Percentiles rank a stretch among this genome's conserved stretches.
These are phyloP conservation scores for Hymenoscyphus occultus DNA, from an alignment of 2,329 filamentous ascomycete genomes.

Conservation along the genomic window DNA sequence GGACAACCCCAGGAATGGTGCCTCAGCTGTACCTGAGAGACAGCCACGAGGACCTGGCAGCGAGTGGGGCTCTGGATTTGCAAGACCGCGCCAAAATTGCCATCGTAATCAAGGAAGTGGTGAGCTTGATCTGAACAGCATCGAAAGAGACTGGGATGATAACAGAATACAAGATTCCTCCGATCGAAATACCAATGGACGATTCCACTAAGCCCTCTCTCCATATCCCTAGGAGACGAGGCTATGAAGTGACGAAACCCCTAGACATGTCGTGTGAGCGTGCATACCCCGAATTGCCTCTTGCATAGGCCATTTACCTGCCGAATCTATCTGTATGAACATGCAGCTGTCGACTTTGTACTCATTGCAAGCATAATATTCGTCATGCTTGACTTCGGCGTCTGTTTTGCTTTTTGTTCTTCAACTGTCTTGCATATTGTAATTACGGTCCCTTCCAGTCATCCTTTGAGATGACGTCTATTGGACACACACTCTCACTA, in stretches of 20 bases:
- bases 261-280: slow-evolving; percentile 25
- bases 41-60: slow-evolving; percentile 57
- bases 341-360: slow-evolving; percentile 21
- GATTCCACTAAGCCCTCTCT: slow-evolving; percentile 28
- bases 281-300: slow-evolving; percentile 17
- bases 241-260: slow-evolving; percentile 33
- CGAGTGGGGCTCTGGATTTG: slow-evolving; percentile 58
- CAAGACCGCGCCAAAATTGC: slow-evolving; percentile 54
- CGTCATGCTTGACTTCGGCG: slow-evolving; percentile 19
- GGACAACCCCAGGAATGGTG: slow-evolving; percentile 30
- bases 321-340: slow-evolving; percentile 1
- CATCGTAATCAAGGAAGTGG: slow-evolving; percentile 58
- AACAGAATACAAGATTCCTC: slow-evolving; percentile 34
- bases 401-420: slow-evolving; percentile 20
- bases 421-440: slow-evolving; percentile 25
- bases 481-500: slow-evolving; percentile 24
- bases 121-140: slow-evolving; percentile 39
- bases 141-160: slow-evolving; percentile 31
- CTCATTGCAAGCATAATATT: slow-evolving; percentile 11
- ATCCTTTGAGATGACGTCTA: slow-evolving; percentile 11
- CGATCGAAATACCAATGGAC: slow-evolving; percentile 31
- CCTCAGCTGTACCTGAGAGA: slow-evolving; percentile 50
- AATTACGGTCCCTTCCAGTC: slow-evolving; percentile 21
- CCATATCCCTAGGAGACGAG: slow-evolving; percentile 18
- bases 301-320: slow-evolving; percentile 17